phyloP scores from a whole-genome alignment of 768 basidiomycete species.

The Hypsizygus marmoreus region DNA sequence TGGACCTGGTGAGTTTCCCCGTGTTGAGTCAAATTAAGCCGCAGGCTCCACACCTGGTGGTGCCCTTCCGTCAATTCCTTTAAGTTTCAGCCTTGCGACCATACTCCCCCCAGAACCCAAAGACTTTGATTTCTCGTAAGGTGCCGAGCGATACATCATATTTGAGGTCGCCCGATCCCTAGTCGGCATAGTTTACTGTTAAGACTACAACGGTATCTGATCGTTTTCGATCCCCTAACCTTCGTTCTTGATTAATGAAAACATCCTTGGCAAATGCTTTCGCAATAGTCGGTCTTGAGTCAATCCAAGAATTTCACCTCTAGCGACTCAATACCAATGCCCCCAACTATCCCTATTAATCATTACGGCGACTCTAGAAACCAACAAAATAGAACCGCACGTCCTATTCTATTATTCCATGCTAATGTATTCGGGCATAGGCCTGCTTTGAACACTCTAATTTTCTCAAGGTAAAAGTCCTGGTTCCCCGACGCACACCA shows the following conservation, averaged over 20 bases:
- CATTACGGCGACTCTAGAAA: conserved; percentile 81
- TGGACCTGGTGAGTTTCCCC: conserved; percentile 16
- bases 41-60: conserved; percentile 70
- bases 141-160: conserved; percentile 74
- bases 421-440: conserved; percentile 78
- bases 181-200: conserved; percentile 85
- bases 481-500: conserved; percentile 72
- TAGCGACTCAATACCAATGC: conserved; percentile 80
- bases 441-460: conserved; percentile 85
- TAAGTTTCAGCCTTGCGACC: conserved; percentile 69
- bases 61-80: conserved; percentile 85
- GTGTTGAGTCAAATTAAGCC: conserved; percentile 18
- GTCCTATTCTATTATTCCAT: conserved; percentile 84
- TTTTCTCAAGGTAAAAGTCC: conserved; percentile 83
- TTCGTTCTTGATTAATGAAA: conserved; percentile 87
- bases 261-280: conserved; percentile 87
- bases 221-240: conserved; percentile 85
- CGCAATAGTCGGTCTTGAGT: conserved; percentile 78
- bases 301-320: conserved; percentile 88
- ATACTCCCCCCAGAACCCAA: conserved; percentile 69
- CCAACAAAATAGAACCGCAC: conserved; percentile 82
- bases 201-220: conserved; percentile 84
- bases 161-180: conserved; percentile 71
- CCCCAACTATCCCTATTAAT: conserved; percentile 84
- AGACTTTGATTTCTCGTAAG: conserved; percentile 89